Evolutionary conservation across 345 rosid species (phyloP), one percentile per base, ranked within the genome.

Genomic region (Hevea brasiliensis): DNA sequence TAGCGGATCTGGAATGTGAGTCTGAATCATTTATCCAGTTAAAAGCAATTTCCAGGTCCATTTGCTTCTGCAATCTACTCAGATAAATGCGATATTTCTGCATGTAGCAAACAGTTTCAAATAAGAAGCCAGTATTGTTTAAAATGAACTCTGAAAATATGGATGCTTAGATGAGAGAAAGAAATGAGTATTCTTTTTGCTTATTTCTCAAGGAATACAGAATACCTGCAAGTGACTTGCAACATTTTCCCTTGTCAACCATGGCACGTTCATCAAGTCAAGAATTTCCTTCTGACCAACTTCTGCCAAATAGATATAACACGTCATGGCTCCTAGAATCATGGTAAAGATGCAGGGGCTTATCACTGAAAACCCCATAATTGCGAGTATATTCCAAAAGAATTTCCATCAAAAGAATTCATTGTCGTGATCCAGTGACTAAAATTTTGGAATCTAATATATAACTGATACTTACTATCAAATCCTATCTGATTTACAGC

Each of bases 11-110:
- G 1, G 10, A 7, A 44, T 1, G 47, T 0, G 13, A 44, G 47
- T 44, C 79, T 59, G 84, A 76, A 78, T 80, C 83, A 85, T 85
- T 89, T 42, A 71, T 72, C 78, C 87, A 89, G 72, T 81, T 78
- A 72, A 68, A 68, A 1, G 84, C 78, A 61, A 75, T 73, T 76
- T 81, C 87, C 0, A 67, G 53, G 77, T 89, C 95, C 77, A 83
- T 86, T 3, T 80, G 95, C 71, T 87, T 90, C 84, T 88, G 97
- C 71, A 92, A 71, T 70, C 98, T 84, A 79, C 89, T 86, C 85
- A 94, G 82, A 84, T 92, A 92, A 67, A 94, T 92, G 14, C 98
- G 93, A 77, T 94, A 94, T 76, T 94, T 94, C 98, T 94, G 97
- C 90, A 76, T 2, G 70, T 66, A 14, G 53, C 70, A 37, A 68